Percentiles rank a stretch among this genome's conserved stretches.
Conservation (phyloP, 2,329 filamentous ascomycete species). For the Endothia cerciana region DNA sequence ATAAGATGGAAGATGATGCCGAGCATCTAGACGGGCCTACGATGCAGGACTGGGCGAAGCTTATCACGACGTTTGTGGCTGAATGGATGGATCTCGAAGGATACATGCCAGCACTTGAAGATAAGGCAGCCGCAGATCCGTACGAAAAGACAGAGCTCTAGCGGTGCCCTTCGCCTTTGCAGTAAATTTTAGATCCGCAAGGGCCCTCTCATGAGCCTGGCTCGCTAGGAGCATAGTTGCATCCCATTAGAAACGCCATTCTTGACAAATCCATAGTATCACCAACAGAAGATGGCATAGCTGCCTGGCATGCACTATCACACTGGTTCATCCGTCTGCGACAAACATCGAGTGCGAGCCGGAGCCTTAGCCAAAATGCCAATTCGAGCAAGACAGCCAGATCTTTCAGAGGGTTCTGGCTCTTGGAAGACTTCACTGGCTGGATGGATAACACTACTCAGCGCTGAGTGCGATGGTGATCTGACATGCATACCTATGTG, state of each 20-base stretch:
- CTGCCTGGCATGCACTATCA: not conserved
- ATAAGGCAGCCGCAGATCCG: conserved; percentile 5
- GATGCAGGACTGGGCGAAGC: conserved; percentile 75
- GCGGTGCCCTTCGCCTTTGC: not conserved
- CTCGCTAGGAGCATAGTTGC: not conserved
- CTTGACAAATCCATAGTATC: not conserved
- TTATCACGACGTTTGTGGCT: conserved; percentile 73
- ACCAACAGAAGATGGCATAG: not conserved
- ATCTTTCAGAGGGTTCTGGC: too few relatives aligned
- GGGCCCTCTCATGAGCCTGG: not conserved
- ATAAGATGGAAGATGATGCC: conserved; percentile 71
- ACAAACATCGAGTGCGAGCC: not conserved
- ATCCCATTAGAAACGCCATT: not conserved
- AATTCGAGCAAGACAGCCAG: too few relatives aligned
- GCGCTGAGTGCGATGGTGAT: too few relatives aligned
- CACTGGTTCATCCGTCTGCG: not conserved
- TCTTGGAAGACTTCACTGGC: too few relatives aligned
- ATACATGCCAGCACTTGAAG: conserved; percentile 18
- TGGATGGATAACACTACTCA: too few relatives aligned
- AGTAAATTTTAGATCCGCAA: not conserved
- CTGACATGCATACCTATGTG: too few relatives aligned
- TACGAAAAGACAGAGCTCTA: conserved; percentile 24
- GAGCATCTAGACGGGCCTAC: conserved; percentile 72
- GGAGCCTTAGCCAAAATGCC: not conserved
- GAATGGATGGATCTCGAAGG: conserved; percentile 71